Evolutionary conservation across 2,329 filamentous ascomycete species (phyloP).

Genomic region (Neonectria neomacrospora): DNA sequence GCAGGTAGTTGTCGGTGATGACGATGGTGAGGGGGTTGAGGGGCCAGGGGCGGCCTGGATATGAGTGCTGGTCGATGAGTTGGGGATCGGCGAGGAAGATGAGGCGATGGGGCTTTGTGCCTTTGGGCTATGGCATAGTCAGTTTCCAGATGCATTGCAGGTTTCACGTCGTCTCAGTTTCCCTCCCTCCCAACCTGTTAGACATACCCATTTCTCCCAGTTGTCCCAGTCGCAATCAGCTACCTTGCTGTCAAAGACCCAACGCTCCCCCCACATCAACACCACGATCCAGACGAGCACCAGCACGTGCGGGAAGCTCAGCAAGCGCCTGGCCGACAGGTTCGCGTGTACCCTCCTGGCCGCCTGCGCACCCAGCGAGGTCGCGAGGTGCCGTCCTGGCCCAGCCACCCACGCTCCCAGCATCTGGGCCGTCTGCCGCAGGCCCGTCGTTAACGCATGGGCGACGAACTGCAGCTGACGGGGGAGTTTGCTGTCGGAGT

Average conservation of each 20-base stretch:
- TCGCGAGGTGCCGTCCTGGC: slow-evolving; percentile 53
- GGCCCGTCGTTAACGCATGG: slow-evolving; percentile 37
- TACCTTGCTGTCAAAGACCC: slow-evolving; percentile 77
- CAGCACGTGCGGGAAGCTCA: slow-evolving; percentile 74
- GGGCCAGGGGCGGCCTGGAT: slow-evolving; percentile 79
- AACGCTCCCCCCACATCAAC: slow-evolving; percentile 87
- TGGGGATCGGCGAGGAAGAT: slow-evolving; percentile 91
- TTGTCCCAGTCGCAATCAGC: slow-evolving; percentile 80
- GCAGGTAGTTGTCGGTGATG: slow-evolving; percentile 90
- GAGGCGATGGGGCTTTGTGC: slow-evolving; percentile 83
- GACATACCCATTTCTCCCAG: slow-evolving; percentile 92
- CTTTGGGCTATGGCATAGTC: slow-evolving; percentile 69
- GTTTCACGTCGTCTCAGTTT: neutral
- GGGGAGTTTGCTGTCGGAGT: slow-evolving; percentile 26
- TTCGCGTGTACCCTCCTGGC: slow-evolving; percentile 52
- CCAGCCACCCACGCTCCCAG: slow-evolving; percentile 56
- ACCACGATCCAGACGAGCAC: slow-evolving; percentile 79
- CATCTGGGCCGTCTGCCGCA: slow-evolving; percentile 43
- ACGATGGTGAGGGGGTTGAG: slow-evolving; percentile 63
- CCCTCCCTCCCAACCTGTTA: neutral
- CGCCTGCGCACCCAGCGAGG: slow-evolving; percentile 45
- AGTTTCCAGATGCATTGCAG: slow-evolving; percentile 22
- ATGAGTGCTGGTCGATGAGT: slow-evolving; percentile 93
- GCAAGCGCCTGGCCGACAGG: slow-evolving; percentile 60
- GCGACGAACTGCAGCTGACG: slow-evolving; percentile 36